Evolutionary conservation across 176 grass and related monocot species (phyloP), one percentile per base, ranked within the genome.

Genomic region (Oryza coarctata): DNA sequence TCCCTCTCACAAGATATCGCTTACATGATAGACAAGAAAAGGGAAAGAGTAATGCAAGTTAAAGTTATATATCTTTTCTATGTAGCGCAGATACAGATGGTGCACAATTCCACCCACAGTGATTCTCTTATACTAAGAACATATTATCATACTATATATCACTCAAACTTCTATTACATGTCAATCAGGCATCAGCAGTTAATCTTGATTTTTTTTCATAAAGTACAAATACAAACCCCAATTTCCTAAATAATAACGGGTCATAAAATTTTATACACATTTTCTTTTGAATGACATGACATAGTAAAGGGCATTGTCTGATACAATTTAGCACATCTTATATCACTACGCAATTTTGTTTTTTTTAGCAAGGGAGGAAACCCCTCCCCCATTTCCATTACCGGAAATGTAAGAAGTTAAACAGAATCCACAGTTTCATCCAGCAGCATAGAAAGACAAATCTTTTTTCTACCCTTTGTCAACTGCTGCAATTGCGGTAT

Each of bases 1-100:
- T 98, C 95, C 86, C 92, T 89, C 76, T 98, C 95, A 3, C 95
- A 98, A 76, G 86, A 88, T 89, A 95, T 92, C 50, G 94, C 95
- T 98, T 49, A 72, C 61, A 93, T 50, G 34, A 45, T 18, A 90
- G 26, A 80, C 52, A 87, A 50, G 10, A 14, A 47, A 78, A 77
- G 22, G 47, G 45, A 49, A 25, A 67, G 12, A 4, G 20, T 14
- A 44, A 71, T 69, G 67, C 84, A 20, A 81, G 82, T 23, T 81
- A 84, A 74, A 34, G 1, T 4, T 82, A 68, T 79, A 25, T 65
- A 9, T 41, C 18, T 63, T 34, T 47, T 70, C 13, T 22, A 63
- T 81, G 28, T 55, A 43, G 14, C 20, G 62, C 29, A 77, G 28
- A 68, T 0, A 29, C 14, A 34, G 2, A 50, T 63, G 70, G n/a